phyloP scores from a whole-genome alignment of 148 eudicot genomes.

The Amaranthus cruentus region DNA sequence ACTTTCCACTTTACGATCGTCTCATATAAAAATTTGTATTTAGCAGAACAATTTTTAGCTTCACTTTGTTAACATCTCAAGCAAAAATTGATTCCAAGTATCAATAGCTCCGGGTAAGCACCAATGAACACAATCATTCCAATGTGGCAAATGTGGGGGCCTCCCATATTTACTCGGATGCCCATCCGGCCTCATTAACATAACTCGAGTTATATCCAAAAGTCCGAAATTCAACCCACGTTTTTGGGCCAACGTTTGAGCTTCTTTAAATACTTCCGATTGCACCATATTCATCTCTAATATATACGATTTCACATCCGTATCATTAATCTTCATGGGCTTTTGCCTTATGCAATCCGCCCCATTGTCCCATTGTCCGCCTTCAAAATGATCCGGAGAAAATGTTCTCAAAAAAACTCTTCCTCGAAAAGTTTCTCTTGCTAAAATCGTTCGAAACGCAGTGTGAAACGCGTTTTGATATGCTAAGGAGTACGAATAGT shows the following conservation, averaged over 20 bases:
- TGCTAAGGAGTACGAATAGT: slow-evolving; percentile 35
- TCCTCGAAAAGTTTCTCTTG: slow-evolving; percentile 32
- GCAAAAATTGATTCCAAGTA: slow-evolving; percentile 46
- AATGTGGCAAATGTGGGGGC: slow-evolving; percentile 31
- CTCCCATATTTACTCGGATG: slow-evolving; percentile 53
- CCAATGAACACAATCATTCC: slow-evolving; percentile 69
- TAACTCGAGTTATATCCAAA: slow-evolving; percentile 40
- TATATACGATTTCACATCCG: slow-evolving; percentile 27
- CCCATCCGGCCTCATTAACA: slow-evolving; percentile 53
- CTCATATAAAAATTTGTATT: too few species aligned
- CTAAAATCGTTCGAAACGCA: slow-evolving; percentile 46
- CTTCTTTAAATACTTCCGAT: slow-evolving; percentile 39
- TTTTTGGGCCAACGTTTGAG: slow-evolving; percentile 30
- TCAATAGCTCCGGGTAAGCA: slow-evolving; percentile 70
- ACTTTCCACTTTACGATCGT: too few species aligned
- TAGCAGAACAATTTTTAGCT: background rate
- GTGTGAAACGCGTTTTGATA: slow-evolving; percentile 45
- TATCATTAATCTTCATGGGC: slow-evolving; percentile 46
- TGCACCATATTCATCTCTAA: slow-evolving; percentile 38
- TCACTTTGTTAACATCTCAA: slow-evolving; percentile 40
- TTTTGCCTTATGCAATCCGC: slow-evolving; percentile 42
- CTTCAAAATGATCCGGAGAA: slow-evolving; percentile 59
- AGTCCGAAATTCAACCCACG: slow-evolving; percentile 32
- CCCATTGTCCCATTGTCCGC: slow-evolving; percentile 50
- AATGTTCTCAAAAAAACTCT: slow-evolving; percentile 40